Percentiles rank a stretch among this genome's conserved stretches.
Evolutionary conservation across 495 filamentous ascomycete genomes (phyloP).

Genomic region (Saxophila tyrrhenica): DNA sequence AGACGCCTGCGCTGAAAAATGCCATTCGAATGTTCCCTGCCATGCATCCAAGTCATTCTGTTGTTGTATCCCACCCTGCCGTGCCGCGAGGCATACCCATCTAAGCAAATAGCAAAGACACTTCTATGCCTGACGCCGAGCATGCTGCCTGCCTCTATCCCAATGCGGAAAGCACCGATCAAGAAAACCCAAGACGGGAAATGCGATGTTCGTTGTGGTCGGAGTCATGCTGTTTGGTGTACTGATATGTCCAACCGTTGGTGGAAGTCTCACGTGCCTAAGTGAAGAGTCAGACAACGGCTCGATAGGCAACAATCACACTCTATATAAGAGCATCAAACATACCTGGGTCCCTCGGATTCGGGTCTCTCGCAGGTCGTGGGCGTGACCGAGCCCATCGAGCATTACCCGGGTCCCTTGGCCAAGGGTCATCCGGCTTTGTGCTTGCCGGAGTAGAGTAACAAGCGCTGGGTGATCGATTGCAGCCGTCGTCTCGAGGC

Average conservation of each 20-base stretch:
- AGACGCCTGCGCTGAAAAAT: not conserved
- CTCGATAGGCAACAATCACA: not conserved
- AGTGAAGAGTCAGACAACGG: not conserved
- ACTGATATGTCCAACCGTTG: not conserved
- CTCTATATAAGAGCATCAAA: not conserved
- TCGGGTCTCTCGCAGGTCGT: not conserved
- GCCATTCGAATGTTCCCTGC: too few species aligned
- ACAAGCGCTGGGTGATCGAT: not conserved
- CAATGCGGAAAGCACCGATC: not conserved
- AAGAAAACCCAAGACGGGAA: not conserved
- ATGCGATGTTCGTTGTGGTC: too few species aligned
- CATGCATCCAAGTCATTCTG: not conserved
- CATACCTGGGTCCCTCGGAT: not conserved
- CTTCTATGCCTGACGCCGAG: not conserved
- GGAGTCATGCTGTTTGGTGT: not conserved
- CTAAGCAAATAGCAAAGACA: not conserved
- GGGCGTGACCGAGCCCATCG: not conserved
- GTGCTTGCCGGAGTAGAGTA: not conserved
- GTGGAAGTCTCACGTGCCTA: not conserved
- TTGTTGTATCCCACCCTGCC: not conserved
- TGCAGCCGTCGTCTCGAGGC: constrained; percentile 5
- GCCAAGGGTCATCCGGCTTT: not conserved
- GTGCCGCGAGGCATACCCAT: not conserved
- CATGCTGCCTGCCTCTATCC: not conserved
- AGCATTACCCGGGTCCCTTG: not conserved